phyloP scores from a whole-genome alignment of 164 flowering plant genomes.

The Echeveria elegans region DNA sequence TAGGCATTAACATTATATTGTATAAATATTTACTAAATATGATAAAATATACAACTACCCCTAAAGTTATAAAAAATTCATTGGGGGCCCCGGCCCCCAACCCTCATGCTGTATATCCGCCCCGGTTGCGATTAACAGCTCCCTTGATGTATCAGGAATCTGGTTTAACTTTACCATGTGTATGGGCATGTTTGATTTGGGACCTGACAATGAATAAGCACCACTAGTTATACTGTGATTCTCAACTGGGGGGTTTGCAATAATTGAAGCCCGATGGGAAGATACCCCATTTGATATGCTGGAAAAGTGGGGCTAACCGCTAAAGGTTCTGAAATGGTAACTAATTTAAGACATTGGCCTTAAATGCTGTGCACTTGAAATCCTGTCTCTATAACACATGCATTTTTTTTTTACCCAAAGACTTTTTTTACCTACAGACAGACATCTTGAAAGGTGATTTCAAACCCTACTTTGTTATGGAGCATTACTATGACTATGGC shows the following conservation, averaged over 20 bases:
- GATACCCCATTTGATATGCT: background rate
- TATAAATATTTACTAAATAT: too few relatives aligned
- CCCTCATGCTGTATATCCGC: too few relatives aligned
- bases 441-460: background rate
- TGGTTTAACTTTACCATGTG: background rate
- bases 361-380: constrained; percentile 3
- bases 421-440: background rate
- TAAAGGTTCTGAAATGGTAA: background rate
- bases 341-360: background rate
- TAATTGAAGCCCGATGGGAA: background rate
- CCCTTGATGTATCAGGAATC: background rate
- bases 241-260: background rate
- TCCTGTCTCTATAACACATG: background rate
- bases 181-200: background rate
- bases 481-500: too few relatives aligned
- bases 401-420: background rate
- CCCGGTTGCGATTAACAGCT: too few relatives aligned
- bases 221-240: background rate
- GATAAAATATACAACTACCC: too few relatives aligned
- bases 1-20: too few relatives aligned
- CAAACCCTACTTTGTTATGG: background rate
- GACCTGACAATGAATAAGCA: background rate
- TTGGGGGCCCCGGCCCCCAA: too few relatives aligned
- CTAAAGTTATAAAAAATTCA: too few relatives aligned
- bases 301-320: background rate